Base-by-base conservation (phyloP, 345 rosid genomes). In the Aurinia saxatilis region DNA sequence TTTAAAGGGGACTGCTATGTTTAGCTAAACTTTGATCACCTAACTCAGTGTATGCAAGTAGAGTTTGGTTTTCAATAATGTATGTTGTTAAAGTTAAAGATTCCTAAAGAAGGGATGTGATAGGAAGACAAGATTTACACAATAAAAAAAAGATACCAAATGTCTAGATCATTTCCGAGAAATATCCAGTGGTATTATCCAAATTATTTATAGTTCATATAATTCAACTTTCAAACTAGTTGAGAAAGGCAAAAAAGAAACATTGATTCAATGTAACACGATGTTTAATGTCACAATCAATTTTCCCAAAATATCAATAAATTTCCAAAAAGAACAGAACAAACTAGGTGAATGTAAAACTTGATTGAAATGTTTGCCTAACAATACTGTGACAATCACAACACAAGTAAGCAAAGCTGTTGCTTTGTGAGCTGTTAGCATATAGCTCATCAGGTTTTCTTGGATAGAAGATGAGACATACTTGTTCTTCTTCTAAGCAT, bases 41-140 rank as follows among this genome's bases (percentile, higher is more conserved):
- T 77, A 75, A 53, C 69, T 77, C 40, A 73, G 63, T 71, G 65
- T 56, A 11, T 76, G 73, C 47, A 77, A 77, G 56, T 76, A 76
- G 0, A 73, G 70, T 60, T 72, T 63, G 0, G 82, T 77, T 67
- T 70, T 78, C 78, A 80, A 33, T 18, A 83, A 82, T 76, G 42
- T 73, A 81, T 79, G 59, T 7, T 18, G 15, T 23, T 5, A 21
- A 2, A 21, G 2, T 2, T 21, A 21, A 2, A 21, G 2, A 42
- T 59, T 68, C 47, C 47, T 50, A 14, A 19, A 59, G 7, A 65
- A 45, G 10, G 34, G 23, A 48, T 30, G 57, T 57, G 49, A 67
- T 29, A 23, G 65, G 64, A 39, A 48, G 13, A 29, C 5, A 27
- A 38, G 15, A 39, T 13, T 25, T 40, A 41, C 50, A 57, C n/a